Conservation (phyloP, 1,139 yeast species). For the Wickerhamomyces sp. region DNA sequence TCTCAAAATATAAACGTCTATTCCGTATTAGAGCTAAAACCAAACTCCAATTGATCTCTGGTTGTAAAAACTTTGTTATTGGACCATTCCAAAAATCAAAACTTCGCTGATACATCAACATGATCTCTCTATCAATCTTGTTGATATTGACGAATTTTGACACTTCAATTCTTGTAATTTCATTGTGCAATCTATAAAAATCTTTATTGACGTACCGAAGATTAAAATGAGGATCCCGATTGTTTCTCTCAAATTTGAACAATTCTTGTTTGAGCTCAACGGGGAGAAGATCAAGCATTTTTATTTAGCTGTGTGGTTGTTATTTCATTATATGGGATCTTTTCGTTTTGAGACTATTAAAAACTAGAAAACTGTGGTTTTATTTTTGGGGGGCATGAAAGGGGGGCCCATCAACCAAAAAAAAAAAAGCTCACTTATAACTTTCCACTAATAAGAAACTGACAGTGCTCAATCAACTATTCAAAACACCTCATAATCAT, state of each 20-base stretch:
- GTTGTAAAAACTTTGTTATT: conserved; percentile 32
- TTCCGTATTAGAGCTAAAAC: conserved; percentile 46
- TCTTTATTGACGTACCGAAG: conserved; percentile 32
- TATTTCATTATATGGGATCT: too few species aligned
- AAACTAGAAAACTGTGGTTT: too few species aligned
- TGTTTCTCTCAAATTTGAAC: conserved; percentile 35
- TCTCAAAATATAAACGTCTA: conserved; percentile 49
- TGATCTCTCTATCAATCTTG: conserved; percentile 25
- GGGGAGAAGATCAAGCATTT: conserved; percentile 34
- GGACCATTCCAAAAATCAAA: conserved; percentile 13
- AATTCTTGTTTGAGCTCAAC: conserved; percentile 44
- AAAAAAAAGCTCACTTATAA: too few species aligned
- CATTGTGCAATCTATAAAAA: conserved; percentile 46
- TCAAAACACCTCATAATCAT: not conserved
- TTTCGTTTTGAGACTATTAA: not conserved
- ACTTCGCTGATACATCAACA: conserved; percentile 1
- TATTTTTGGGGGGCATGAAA: too few species aligned
- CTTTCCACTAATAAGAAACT: too few species aligned
- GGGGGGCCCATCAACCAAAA: too few species aligned
- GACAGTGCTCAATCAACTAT: not conserved
- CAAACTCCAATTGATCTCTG: conserved; percentile 43
- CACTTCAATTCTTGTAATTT: conserved; percentile 40
- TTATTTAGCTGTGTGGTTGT: not conserved
- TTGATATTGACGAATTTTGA: conserved; percentile 35
- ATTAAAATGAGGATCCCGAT: conserved; percentile 13